Conservation (phyloP, 805 yeast species). For the Saturnispora hagleri region DNA sequence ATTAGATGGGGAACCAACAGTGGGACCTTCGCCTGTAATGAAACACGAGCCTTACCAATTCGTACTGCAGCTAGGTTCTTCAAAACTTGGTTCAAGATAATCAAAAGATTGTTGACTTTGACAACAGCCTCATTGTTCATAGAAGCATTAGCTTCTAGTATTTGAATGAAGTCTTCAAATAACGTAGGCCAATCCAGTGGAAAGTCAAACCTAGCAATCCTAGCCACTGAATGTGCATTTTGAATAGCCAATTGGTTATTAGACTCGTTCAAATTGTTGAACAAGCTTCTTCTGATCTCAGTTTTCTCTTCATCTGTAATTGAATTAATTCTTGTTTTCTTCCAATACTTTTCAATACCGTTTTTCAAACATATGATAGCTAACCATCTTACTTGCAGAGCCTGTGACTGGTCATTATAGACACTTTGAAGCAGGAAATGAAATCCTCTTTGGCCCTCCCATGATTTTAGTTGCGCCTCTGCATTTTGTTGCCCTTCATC, state of each 20-base stretch:
- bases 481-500: slow-evolving; percentile 50
- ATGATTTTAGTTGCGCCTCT: slow-evolving; percentile 55
- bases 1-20: slow-evolving; percentile 50
- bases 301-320: slow-evolving; percentile 60
- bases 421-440: slow-evolving; percentile 33
- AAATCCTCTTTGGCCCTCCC: slow-evolving; percentile 49
- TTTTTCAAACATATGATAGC: slow-evolving; percentile 84
- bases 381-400: slow-evolving; percentile 72
- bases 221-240: slow-evolving; percentile 74
- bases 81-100: slow-evolving; percentile 67
- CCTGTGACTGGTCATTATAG: slow-evolving; percentile 49
- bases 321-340: slow-evolving; percentile 47
- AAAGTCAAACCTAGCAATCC: slow-evolving; percentile 75
- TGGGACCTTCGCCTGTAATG: slow-evolving; percentile 66
- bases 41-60: slow-evolving; percentile 74
- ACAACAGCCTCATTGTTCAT: slow-evolving; percentile 30
- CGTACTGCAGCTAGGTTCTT: slow-evolving; percentile 67
- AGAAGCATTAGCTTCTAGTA: slow-evolving; percentile 37
- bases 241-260: slow-evolving; percentile 71
- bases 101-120: slow-evolving; percentile 51
- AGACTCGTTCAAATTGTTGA: slow-evolving; percentile 51
- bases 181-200: slow-evolving; percentile 81
- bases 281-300: slow-evolving; percentile 49
- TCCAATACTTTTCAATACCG: slow-evolving; percentile 80
- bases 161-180: slow-evolving; percentile 51